These are phyloP conservation scores for Penicillium sp. DNA, from an alignment of 2,329 filamentous ascomycete genomes.

Conservation along the genomic window DNA sequence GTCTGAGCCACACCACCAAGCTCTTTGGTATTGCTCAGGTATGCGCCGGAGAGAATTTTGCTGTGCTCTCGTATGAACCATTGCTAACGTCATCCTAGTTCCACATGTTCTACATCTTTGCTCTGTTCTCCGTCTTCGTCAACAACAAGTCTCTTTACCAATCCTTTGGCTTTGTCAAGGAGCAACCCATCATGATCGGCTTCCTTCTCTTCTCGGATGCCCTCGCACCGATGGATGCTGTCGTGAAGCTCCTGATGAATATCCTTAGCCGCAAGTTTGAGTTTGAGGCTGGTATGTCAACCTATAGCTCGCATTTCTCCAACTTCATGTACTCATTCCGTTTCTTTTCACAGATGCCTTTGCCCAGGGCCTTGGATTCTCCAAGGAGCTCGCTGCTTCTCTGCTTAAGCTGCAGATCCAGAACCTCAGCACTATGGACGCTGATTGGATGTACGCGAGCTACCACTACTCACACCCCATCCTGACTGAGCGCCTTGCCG, in stretches of 20 bases:
- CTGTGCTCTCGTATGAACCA: background rate
- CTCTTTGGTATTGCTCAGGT: conserved; percentile 85
- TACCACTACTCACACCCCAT: conserved; percentile 99
- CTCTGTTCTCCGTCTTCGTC: conserved; percentile 95
- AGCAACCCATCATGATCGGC: conserved; percentile 91
- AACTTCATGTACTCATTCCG: conserved; percentile 22
- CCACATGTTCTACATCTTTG: conserved; percentile 96
- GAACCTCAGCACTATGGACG: conserved; percentile 98
- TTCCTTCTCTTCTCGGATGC: conserved; percentile 98
- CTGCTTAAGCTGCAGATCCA: conserved; percentile 98
- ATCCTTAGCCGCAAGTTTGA: conserved; percentile 91
- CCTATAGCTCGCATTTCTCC: background rate
- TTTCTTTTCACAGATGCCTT: conserved; percentile 65
- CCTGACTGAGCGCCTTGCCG: conserved; percentile 86
- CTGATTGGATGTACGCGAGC: conserved; percentile 96
- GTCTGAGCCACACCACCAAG: conserved; percentile 88
- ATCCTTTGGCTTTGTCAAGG: conserved; percentile 81
- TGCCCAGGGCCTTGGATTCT: conserved; percentile 80
- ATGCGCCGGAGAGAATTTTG: conserved; percentile 29
- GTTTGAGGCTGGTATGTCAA: conserved; percentile 76
- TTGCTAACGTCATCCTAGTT: conserved; percentile 52
- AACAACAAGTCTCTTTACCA: conserved; percentile 90
- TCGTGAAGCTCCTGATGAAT: conserved; percentile 95
- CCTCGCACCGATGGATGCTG: conserved; percentile 89
- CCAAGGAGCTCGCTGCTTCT: conserved; percentile 77